phyloP scores from a whole-genome alignment of 2,329 filamentous ascomycete genomes.

The Botrytis squamosa region DNA sequence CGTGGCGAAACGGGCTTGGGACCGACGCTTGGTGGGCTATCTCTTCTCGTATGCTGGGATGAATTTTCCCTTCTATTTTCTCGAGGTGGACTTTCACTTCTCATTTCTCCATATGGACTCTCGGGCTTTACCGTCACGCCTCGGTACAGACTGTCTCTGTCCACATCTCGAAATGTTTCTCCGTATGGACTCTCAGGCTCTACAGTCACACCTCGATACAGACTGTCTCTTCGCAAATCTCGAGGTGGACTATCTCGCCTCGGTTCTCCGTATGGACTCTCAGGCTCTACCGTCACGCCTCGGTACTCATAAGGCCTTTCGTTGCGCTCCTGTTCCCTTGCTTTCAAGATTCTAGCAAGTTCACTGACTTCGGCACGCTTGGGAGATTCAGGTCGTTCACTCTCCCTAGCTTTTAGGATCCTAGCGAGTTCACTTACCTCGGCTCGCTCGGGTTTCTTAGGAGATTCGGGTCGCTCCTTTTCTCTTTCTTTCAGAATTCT shows the following conservation, averaged over 20 bases:
- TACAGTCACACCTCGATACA: conserved; percentile 31
- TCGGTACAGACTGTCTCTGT: not conserved
- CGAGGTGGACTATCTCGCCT: conserved; percentile 20
- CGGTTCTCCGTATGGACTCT: conserved; percentile 26
- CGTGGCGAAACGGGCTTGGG: conserved; percentile 50
- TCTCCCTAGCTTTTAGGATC: not conserved
- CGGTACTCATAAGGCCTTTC: conserved; percentile 34
- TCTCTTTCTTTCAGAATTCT: conserved; percentile 10
- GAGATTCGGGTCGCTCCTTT: conserved; percentile 21
- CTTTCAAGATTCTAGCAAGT: conserved; percentile 6
- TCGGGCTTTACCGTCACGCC: not conserved
- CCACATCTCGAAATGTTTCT: conserved; percentile 18
- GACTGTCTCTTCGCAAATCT: not conserved
- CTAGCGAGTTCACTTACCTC: conserved; percentile 10
- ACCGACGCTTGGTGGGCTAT: conserved; percentile 52
- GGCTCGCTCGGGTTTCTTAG: not conserved
- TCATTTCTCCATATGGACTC: not conserved
- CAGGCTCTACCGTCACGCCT: conserved; percentile 33
- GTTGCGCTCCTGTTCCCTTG: conserved; percentile 23
- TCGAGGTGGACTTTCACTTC: conserved; percentile 6
- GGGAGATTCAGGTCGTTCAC: conserved; percentile 21
- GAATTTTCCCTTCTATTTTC: not conserved
- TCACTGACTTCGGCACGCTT: conserved; percentile 14
- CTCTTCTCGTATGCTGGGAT: conserved; percentile 20
- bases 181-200: conserved; percentile 29